Base-by-base conservation (phyloP, 108 stramenopile species). In the Cyclotella distinguenda region DNA sequence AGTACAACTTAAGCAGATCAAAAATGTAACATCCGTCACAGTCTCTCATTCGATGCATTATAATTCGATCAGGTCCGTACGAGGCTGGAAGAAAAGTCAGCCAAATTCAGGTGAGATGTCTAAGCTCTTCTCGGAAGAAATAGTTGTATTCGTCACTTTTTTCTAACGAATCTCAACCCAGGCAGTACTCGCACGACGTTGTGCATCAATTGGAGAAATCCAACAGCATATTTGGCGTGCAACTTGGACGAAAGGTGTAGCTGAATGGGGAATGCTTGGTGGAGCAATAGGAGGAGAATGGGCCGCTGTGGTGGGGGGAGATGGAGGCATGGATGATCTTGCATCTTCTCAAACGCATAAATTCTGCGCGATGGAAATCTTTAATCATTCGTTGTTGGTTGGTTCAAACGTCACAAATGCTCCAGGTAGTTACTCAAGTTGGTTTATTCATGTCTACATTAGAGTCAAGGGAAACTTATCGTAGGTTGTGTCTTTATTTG, bases 261-360 rank as follows among this genome's bases (percentile, higher is more conserved):
- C 82, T 0, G 68, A 87, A 39, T 94, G 92, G 92, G 89, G 92
- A 7, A 79, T 90, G 52, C 68, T 94, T 38, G 89, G 92, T 19
- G 75, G 82, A 19, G 88, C 87, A 31, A 45, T 50, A 15, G 75
- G 75, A 28, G 88, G 87, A 8, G 82, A 94, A 54, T 94, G 87
- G 87, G 83, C 82, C 3, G 57, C 83, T 10, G 86, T 90, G 26
- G 74, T 83, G 21, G 84, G 87, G 10, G 56, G 60, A 34, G 76
- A 86, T 80, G 89, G 86, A 12, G 61, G 61, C 0, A 84, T 86
- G 76, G 40, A 52, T 43, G 27, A 39, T 21, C 16, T 25, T 9
- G 45, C 35, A 28, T 62, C 65, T 23, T 61, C 59, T 12, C 33
- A 36, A 32, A 49, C 26, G 22, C 50, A 46, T 16, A 64, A 40